phyloP scores from a whole-genome alignment of 2,329 filamentous ascomycete genomes.

The Dothistroma pini region DNA sequence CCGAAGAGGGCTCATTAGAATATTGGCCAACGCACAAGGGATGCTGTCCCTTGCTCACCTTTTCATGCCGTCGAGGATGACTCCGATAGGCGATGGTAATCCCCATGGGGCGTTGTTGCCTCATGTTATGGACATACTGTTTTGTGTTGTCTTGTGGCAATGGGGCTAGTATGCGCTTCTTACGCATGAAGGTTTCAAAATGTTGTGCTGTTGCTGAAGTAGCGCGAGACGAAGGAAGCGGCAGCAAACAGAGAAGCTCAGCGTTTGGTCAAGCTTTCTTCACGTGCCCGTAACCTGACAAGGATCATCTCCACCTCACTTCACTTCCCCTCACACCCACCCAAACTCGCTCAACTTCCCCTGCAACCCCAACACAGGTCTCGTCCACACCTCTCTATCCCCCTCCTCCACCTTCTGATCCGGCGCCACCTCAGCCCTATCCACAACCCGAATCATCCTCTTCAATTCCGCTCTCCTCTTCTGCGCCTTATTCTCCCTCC shows the following conservation, averaged over 20 bases:
- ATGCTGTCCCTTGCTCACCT: neutral
- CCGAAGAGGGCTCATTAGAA: too few species aligned
- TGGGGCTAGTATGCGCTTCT: too few species aligned
- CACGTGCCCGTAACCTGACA: neutral
- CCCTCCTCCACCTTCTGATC: neutral
- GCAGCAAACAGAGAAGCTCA: neutral
- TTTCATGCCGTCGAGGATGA: neutral
- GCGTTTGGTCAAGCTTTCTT: neutral
- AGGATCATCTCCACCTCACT: neutral
- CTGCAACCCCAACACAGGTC: constrained; percentile 4
- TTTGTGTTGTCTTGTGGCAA: too few species aligned
- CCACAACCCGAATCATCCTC: constrained; percentile 32
- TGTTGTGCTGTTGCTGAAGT: neutral
- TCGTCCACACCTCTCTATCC: constrained; percentile 5
- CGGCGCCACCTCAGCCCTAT: neutral
- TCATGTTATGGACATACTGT: too few species aligned
- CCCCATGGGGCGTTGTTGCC: too few species aligned
- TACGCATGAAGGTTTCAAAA: too few species aligned
- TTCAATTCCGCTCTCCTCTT: constrained; percentile 34
- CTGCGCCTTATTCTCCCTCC: constrained; percentile 27
- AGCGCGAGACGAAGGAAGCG: neutral
- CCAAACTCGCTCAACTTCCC: constrained; percentile 12
- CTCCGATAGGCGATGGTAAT: too few species aligned
- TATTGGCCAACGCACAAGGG: too few species aligned
- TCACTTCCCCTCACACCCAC: constrained; percentile 9